Conservation (phyloP, 495 filamentous ascomycete genomes). For the Recurvomyces mirabilis region DNA sequence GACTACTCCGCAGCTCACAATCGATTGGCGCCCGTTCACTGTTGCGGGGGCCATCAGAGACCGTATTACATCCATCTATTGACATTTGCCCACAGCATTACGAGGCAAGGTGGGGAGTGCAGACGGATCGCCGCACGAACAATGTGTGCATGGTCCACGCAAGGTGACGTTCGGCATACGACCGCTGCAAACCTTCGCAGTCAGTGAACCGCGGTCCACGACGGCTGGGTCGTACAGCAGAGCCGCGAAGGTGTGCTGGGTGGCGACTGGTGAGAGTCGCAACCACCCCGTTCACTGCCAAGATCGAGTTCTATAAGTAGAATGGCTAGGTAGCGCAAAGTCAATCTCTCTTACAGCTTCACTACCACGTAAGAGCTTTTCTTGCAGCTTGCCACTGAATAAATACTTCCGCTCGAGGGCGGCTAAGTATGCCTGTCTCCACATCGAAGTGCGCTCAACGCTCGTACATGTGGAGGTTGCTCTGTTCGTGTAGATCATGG, state of each 20-base stretch:
- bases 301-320: neutral
- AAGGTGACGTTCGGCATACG: too few species aligned
- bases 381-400: neutral
- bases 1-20: neutral
- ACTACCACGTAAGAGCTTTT: neutral
- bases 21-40: neutral
- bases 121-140: neutral
- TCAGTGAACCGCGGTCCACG: neutral
- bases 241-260: neutral
- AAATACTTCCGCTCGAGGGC: neutral
- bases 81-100: neutral
- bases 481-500: too few species aligned
- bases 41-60: neutral
- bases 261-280: slow-evolving; percentile 1
- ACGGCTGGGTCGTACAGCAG: neutral
- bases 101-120: neutral
- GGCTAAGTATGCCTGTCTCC: neutral
- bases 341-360: neutral
- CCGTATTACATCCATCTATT: neutral
- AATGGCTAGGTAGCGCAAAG: neutral
- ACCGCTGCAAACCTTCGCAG: neutral
- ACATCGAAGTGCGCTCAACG: too few species aligned
- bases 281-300: too few species aligned
- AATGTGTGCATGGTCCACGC: neutral
- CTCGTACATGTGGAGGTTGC: too few species aligned